Conservation (phyloP, 2,329 filamentous ascomycete genomes). For the Ramularia endophylla region DNA sequence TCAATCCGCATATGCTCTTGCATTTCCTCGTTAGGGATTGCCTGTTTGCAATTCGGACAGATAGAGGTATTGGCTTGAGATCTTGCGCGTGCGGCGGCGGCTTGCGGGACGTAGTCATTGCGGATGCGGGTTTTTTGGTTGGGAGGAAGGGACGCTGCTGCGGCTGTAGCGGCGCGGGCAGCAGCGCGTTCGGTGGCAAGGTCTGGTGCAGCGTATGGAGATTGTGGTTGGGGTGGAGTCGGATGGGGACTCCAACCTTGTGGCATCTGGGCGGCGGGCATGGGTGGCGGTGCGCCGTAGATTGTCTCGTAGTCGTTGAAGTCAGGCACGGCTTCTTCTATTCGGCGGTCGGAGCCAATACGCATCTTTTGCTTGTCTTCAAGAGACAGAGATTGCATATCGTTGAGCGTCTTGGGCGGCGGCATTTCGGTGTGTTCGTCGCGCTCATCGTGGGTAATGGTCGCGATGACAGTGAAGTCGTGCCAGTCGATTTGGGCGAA, state of each 20-base stretch:
- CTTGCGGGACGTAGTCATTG: conserved; percentile 84
- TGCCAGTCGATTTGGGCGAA: conserved; percentile 96
- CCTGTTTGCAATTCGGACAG: conserved; percentile 90
- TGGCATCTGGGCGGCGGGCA: conserved; percentile 23
- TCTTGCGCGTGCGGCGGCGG: conserved; percentile 58
- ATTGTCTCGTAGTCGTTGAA: conserved; percentile 50
- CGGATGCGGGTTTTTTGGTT: conserved; percentile 72
- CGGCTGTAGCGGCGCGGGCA: conserved; percentile 56
- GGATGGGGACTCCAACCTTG: conserved; percentile 24
- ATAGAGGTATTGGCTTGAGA: conserved; percentile 55
- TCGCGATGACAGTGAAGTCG: conserved; percentile 94
- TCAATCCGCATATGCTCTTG: conserved; percentile 94
- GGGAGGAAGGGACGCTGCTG: conserved; percentile 40
- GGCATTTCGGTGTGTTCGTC: conserved; percentile 84
- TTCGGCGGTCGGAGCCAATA: conserved; percentile 71
- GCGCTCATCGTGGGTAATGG: conserved; percentile 81
- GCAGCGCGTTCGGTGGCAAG: conserved; percentile 44
- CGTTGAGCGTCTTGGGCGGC: conserved; percentile 80
- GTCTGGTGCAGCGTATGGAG: conserved; percentile 19
- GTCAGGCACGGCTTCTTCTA: conserved; percentile 91
- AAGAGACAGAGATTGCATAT: conserved; percentile 87
- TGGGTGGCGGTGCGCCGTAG: conserved; percentile 26
- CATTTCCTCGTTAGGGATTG: conserved; percentile 79
- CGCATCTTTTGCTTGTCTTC: conserved; percentile 93
- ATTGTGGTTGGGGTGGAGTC: conserved; percentile 31